These are phyloP conservation scores for Barnettozyma californica DNA, from an alignment of 805 yeast genomes.

Conservation along the genomic window DNA sequence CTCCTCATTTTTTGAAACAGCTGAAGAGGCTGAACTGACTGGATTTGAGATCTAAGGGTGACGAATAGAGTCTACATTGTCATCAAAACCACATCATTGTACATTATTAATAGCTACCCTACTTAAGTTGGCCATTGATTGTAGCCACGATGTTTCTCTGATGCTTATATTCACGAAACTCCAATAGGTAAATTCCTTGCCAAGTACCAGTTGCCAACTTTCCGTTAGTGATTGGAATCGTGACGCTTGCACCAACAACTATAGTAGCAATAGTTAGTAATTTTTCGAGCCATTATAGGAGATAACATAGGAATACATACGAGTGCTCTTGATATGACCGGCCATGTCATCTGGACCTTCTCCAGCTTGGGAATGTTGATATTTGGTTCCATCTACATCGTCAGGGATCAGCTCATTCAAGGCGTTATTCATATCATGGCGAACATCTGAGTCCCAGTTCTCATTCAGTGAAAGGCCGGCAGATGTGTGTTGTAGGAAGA, in stretches of 20 bases:
- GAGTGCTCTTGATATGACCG: slow-evolving; percentile 62
- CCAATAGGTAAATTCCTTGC: slow-evolving; percentile 79
- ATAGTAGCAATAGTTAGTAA: slow-evolving; percentile 7
- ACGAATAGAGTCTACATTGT: background rate
- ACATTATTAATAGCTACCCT: background rate
- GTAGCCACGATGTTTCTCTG: slow-evolving; percentile 67
- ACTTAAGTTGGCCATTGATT: slow-evolving; percentile 48
- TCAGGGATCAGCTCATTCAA: slow-evolving; percentile 68
- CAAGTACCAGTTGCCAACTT: slow-evolving; percentile 70
- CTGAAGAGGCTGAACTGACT: slow-evolving; percentile 32
- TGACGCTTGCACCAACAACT: slow-evolving; percentile 57
- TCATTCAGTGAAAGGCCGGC: slow-evolving; percentile 76
- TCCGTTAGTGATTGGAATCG: slow-evolving; percentile 69
- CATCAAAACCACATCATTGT: background rate
- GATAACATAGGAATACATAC: slow-evolving; percentile 15
- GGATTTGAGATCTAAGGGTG: slow-evolving; percentile 18
- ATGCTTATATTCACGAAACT: slow-evolving; percentile 62
- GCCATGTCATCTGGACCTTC: slow-evolving; percentile 88
- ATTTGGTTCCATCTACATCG: slow-evolving; percentile 27
- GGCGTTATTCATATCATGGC: slow-evolving; percentile 60
- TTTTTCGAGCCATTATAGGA: too few species aligned
- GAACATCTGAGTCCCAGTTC: slow-evolving; percentile 75
- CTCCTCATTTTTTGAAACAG: slow-evolving; percentile 55
- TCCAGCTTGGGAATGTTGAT: slow-evolving; percentile 36
- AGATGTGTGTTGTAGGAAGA: slow-evolving; percentile 75